These are phyloP conservation scores for Wallacemonas sp. DNA, from an alignment of 208 protist species.

Conservation along the genomic window DNA sequence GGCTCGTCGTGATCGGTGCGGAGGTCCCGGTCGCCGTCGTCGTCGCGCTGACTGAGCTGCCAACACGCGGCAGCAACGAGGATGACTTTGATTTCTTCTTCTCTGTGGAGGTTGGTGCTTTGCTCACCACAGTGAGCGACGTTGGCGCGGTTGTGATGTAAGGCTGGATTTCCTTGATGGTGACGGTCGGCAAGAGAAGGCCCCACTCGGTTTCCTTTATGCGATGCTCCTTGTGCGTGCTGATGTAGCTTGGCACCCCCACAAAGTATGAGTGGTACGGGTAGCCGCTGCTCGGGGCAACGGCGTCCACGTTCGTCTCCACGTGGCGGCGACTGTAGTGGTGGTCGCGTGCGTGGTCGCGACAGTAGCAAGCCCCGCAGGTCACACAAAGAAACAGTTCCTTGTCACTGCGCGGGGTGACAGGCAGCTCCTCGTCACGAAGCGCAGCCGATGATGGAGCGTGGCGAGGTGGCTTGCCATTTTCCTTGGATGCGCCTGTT, in stretches of 20 bases:
- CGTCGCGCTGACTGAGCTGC: neutral
- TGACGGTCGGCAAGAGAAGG: constrained; percentile 51
- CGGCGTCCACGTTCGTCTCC: neutral
- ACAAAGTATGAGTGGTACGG: constrained; percentile 68
- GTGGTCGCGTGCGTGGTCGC: constrained; percentile 52
- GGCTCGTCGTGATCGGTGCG: neutral
- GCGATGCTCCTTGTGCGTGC: constrained; percentile 31
- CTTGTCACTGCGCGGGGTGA: constrained; percentile 40
- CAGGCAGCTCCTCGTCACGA: constrained; percentile 44
- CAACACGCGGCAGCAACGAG: neutral
- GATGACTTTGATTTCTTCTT: constrained; percentile 13
- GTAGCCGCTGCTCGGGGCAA: constrained; percentile 26
- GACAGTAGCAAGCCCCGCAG: constrained; percentile 70
- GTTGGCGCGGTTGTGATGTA: neutral
- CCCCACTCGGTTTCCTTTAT: constrained; percentile 38
- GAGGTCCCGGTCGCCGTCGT: neutral
- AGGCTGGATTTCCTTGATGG: constrained; percentile 1
- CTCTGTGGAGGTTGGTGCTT: neutral
- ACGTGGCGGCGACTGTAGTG: constrained; percentile 40
- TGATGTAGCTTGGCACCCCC: constrained; percentile 44
- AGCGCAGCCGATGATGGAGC: neutral
- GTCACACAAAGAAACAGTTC: constrained; percentile 73
- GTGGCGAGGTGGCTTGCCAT: neutral
- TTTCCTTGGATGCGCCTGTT: neutral
- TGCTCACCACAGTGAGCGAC: neutral